A percentile compares a stretch with the other conserved stretches of the same genome.
Conservation (phyloP, 2,329 filamentous ascomycete genomes). For the Penicillium sp. region DNA sequence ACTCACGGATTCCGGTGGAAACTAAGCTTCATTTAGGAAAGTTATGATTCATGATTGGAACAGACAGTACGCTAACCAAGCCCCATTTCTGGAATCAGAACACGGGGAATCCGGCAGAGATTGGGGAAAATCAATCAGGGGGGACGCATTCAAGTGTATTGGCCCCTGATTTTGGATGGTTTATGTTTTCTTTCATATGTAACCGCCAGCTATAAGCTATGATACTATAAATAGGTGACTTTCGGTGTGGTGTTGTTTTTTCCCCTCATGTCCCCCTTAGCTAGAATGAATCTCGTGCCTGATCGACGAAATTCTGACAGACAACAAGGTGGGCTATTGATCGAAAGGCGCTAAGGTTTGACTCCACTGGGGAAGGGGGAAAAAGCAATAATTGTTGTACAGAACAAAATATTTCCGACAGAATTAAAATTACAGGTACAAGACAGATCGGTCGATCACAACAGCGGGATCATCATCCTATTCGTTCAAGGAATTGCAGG, state of each 20-base stretch:
- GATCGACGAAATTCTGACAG: constrained; percentile 24
- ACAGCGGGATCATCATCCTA: constrained; percentile 4
- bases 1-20: constrained; percentile 1
- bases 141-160: too few relatives aligned
- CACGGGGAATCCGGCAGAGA: background rate
- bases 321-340: constrained; percentile 12
- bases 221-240: background rate
- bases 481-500: constrained; percentile 3
- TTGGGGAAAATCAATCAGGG: background rate
- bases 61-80: background rate
- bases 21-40: constrained; percentile 1
- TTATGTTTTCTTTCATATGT: background rate
- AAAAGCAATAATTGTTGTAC: background rate
- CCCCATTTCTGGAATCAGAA: background rate
- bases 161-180: too few relatives aligned
- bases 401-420: background rate
- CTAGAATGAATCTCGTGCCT: constrained; percentile 6
- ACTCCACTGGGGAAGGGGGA: constrained; percentile 3
- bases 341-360: background rate
- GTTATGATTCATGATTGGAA: constrained; percentile 11
- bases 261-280: background rate
- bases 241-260: background rate
- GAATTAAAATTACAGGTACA: constrained; percentile 4
- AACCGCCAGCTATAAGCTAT: background rate
- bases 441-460: constrained; percentile 9